Conservation (phyloP, 768 basidiomycete genomes). For the Hemileccinum impolitum region DNA sequence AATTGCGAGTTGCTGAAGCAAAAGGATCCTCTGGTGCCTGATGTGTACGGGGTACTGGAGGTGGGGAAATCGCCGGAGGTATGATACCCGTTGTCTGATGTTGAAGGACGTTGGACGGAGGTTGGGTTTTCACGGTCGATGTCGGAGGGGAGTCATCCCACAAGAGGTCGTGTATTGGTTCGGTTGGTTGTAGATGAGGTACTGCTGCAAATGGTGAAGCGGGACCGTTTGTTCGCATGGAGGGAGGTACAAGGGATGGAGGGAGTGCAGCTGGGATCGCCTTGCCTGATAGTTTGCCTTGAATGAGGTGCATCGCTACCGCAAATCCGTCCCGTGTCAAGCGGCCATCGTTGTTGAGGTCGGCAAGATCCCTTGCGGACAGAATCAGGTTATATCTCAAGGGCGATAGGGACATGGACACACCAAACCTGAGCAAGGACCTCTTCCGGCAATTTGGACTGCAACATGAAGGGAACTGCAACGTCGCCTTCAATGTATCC, state of each 20-base stretch:
- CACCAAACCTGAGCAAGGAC: constrained; percentile 91
- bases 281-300: constrained; percentile 75
- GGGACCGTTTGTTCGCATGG: constrained; percentile 50
- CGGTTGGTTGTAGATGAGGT: constrained; percentile 33
- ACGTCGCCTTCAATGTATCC: constrained; percentile 91
- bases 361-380: constrained; percentile 79
- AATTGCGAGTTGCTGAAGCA: constrained; percentile 28
- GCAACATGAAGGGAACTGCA: constrained; percentile 93
- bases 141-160: constrained; percentile 53
- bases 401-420: constrained; percentile 24
- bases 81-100: constrained; percentile 38
- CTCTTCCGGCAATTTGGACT: constrained; percentile 79
- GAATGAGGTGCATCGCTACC: constrained; percentile 92
- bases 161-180: constrained; percentile 43
- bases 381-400: constrained; percentile 1
- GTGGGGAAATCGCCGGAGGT: constrained; percentile 29
- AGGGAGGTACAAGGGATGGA: constrained; percentile 74
- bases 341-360: constrained; percentile 82
- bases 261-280: constrained; percentile 75
- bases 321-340: constrained; percentile 92
- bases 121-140: constrained; percentile 38
- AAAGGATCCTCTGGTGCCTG: constrained; percentile 49
- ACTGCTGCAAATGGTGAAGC: constrained; percentile 39
- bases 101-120: constrained; percentile 22
- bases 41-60: constrained; percentile 21